Base-by-base conservation (phyloP, 345 rosid species). In the rapeseed (Brassica napus) region DNA sequence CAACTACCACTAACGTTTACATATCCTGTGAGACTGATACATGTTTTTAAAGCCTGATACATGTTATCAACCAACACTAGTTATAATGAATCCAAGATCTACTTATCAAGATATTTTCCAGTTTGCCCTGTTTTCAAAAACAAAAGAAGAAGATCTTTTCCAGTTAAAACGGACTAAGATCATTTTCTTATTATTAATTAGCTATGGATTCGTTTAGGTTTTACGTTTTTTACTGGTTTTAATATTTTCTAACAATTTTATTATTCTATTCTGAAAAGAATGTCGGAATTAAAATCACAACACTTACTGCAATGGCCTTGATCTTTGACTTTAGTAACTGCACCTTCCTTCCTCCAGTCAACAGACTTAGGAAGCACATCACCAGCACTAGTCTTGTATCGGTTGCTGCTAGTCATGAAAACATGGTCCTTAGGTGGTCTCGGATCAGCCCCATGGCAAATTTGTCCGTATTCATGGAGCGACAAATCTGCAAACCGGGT, bases 341-440 rank as follows among this genome's bases (percentile, higher is more conserved):
- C 95, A 1, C 97, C 92, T 79, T 90, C 86, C 77, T 82, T 86
- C 70, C 98, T 91, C 98, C 98, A 94, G 64, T 91, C 98, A 4
- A 91, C 84, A 0, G 94, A 84, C 79, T 85, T 80, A 24, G 94
- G 97, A 78, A 87, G 76, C 52, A 81, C 84, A 58, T 64, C 75
- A 3, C 84, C 85, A 76, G 60, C 83, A 77, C 72, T 58, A 73
- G 62, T 49, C 62, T 37, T 65, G 78, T 79, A 88, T 42, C 86
- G 73, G 15, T 84, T 21, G 35, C 84, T 77, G 21, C 37, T 78
- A 63, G 34, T 72, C 66, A 74, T 78, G 68, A 65, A 31, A 3
- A 18, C 81, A 39, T 65, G 74, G 62, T 57, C 72, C 69, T 9
- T 12, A 15, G 80, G 71, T 61, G 76, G 80, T 28, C 83, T 18